Conservation (phyloP, 805 yeast genomes). For the Alloascoidea hylecoeti region DNA sequence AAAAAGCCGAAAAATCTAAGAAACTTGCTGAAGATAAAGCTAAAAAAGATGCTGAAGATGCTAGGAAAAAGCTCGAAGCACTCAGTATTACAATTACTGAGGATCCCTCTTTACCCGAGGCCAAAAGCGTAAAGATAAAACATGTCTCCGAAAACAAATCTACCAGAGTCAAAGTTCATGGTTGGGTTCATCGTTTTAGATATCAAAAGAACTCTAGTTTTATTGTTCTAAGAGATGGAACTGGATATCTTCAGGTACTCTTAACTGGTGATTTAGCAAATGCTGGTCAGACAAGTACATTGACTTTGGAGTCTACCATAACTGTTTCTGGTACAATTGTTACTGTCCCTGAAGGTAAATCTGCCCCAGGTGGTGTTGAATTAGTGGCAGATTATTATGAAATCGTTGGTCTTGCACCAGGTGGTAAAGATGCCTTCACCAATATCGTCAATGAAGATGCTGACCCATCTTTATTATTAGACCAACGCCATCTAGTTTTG, state of each 20-base stretch:
- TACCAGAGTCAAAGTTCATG: constrained; percentile 63
- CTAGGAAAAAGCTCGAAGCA: constrained; percentile 64
- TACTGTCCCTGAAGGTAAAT: constrained; percentile 87
- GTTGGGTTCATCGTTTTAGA: constrained; percentile 96
- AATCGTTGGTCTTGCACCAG: constrained; percentile 85
- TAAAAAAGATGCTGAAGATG: constrained; percentile 53
- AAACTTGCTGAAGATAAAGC: constrained; percentile 35
- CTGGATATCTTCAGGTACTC: constrained; percentile 82
- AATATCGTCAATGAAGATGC: constrained; percentile 90
- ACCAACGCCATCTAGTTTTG: constrained; percentile 88
- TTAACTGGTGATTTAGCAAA: constrained; percentile 84
- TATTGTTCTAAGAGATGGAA: constrained; percentile 88
- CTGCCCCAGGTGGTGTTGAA: constrained; percentile 97
- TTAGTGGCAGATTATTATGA: constrained; percentile 82
- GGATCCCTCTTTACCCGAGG: constrained; percentile 60
- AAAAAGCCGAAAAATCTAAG: constrained; percentile 58
- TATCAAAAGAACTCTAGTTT: constrained; percentile 86
- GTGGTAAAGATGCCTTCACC: constrained; percentile 90
- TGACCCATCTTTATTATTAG: constrained; percentile 85
- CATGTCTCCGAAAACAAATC: constrained; percentile 41
- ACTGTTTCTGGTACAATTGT: constrained; percentile 66
- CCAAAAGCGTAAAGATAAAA: constrained; percentile 53
- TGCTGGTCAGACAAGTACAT: constrained; percentile 70
- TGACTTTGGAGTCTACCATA: constrained; percentile 83
- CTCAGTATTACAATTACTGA: constrained; percentile 63